Evolutionary conservation across 768 basidiomycete genomes (phyloP).

Genomic region (Tulasnella sp.): DNA sequence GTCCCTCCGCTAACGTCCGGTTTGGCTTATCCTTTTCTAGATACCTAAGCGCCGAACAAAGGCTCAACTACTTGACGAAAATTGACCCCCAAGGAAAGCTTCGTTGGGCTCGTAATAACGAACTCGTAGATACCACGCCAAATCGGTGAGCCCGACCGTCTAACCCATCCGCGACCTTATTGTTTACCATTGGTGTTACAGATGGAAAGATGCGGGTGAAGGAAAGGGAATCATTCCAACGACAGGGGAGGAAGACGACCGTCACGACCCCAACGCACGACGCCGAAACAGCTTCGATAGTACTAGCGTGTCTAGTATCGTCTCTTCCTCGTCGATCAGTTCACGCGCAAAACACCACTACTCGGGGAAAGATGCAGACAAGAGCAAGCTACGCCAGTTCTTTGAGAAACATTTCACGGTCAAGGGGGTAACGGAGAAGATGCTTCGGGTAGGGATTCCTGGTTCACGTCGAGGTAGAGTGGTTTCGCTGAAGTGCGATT

Average conservation of each 20-base stretch:
- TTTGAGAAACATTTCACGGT: slow-evolving; percentile 48
- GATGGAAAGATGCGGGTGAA: slow-evolving; percentile 59
- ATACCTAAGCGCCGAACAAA: slow-evolving; percentile 57
- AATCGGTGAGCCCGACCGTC: slow-evolving; percentile 32
- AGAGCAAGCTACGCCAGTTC: slow-evolving; percentile 38
- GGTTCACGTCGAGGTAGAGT: neutral
- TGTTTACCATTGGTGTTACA: slow-evolving; percentile 2
- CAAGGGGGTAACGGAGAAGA: slow-evolving; percentile 49
- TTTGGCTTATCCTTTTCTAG: slow-evolving; percentile 34
- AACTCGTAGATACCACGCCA: slow-evolving; percentile 57
- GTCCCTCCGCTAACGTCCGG: neutral
- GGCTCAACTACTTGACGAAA: slow-evolving; percentile 61
- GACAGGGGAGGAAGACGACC: slow-evolving; percentile 32
- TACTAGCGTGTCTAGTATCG: slow-evolving; percentile 33
- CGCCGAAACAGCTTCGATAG: slow-evolving; percentile 34
- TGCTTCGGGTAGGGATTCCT: slow-evolving; percentile 39
- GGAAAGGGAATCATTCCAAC: slow-evolving; percentile 51
- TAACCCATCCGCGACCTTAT: neutral
- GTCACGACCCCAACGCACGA: slow-evolving; percentile 20
- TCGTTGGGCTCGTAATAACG: slow-evolving; percentile 55
- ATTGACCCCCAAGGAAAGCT: slow-evolving; percentile 53
- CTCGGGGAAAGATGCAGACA: slow-evolving; percentile 28
- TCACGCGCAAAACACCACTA: slow-evolving; percentile 31
- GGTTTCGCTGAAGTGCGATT: neutral
- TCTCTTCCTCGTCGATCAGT: slow-evolving; percentile 27